Percentiles rank a stretch among this genome's conserved stretches.
Evolutionary conservation across 495 filamentous ascomycete species (phyloP).

Genomic region (Sporormia fimetaria): DNA sequence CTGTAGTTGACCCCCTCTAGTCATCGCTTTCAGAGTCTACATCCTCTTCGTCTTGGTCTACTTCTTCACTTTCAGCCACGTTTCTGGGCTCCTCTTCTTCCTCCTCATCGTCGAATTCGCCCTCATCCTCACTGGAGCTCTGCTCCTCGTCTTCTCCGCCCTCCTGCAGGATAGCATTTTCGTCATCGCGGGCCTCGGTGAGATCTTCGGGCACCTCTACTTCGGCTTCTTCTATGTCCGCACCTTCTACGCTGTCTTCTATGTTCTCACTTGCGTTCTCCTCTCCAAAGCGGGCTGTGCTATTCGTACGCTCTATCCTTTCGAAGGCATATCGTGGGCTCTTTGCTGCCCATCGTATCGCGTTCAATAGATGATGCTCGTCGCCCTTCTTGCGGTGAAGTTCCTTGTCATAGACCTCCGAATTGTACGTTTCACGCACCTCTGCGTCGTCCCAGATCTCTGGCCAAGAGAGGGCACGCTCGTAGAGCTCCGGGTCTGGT

Average conservation of each 20-base stretch:
- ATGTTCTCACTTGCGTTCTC: not conserved
- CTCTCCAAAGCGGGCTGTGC: too few relatives aligned
- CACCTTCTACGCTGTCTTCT: conserved; percentile 1
- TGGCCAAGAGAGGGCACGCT: conserved; percentile 35
- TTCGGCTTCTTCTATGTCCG: conserved; percentile 3
- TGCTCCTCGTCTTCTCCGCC: conserved; percentile 12
- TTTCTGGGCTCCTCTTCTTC: conserved; percentile 4
- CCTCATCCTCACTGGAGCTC: not conserved
- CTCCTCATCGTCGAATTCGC: conserved; percentile 8
- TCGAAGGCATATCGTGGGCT: conserved; percentile 16
- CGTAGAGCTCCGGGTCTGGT: conserved; percentile 43
- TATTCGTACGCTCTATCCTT: conserved; percentile 5
- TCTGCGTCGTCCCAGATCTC: conserved; percentile 12
- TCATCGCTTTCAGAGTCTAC: conserved; percentile 5
- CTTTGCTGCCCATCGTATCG: conserved; percentile 6
- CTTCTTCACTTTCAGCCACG: conserved; percentile 2
- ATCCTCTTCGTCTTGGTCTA: conserved; percentile 5
- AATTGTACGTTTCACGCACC: conserved; percentile 5
- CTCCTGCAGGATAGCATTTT: conserved; percentile 12
- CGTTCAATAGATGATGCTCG: conserved; percentile 15
- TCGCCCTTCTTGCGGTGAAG: conserved; percentile 5
- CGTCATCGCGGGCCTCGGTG: conserved; percentile 12
- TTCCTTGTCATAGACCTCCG: conserved; percentile 1
- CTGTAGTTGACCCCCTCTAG: not conserved
- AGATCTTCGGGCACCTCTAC: conserved; percentile 12